These are phyloP conservation scores for Dinochytrium kinnereticum DNA, from an alignment of 371 early-diverging fungal species.

Conservation along the genomic window DNA sequence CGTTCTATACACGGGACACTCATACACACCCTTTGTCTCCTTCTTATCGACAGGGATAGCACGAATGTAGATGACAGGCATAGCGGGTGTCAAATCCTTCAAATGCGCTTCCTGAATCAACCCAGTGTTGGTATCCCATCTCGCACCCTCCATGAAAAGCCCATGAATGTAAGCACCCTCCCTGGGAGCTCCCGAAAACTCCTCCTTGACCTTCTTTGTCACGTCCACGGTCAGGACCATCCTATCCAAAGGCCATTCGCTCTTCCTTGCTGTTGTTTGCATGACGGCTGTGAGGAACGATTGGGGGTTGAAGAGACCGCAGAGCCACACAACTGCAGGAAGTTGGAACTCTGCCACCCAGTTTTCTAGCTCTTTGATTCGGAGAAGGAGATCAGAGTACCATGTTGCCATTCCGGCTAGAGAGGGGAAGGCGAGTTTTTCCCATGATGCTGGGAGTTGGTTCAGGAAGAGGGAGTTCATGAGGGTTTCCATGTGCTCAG, in stretches of 20 bases:
- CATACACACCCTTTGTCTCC: slow-evolving; percentile 67
- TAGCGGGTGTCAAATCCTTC: slow-evolving; percentile 63
- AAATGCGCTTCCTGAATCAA: slow-evolving; percentile 62
- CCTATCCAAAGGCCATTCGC: slow-evolving; percentile 67
- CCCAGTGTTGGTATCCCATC: slow-evolving; percentile 63
- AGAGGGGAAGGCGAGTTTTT: slow-evolving; percentile 65
- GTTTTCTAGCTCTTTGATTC: slow-evolving; percentile 63
- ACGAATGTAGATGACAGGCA: slow-evolving; percentile 68
- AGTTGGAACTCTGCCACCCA: slow-evolving; percentile 70
- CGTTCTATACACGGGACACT: slow-evolving; percentile 67
- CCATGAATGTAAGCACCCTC: slow-evolving; percentile 69
- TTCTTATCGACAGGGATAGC: slow-evolving; percentile 66
- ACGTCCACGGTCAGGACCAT: slow-evolving; percentile 68
- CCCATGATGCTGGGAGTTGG: slow-evolving; percentile 62
- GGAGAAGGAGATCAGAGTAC: slow-evolving; percentile 63
- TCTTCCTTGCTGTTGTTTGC: slow-evolving; percentile 69
- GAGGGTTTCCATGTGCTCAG: slow-evolving; percentile 64
- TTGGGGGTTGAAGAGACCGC: slow-evolving; percentile 68
- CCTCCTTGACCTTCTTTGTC: slow-evolving; percentile 64
- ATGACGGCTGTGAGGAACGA: slow-evolving; percentile 70
- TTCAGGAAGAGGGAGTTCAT: slow-evolving; percentile 65
- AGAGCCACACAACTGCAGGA: slow-evolving; percentile 64
- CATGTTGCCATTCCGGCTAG: slow-evolving; percentile 57
- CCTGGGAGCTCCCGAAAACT: slow-evolving; percentile 62
- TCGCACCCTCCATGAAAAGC: slow-evolving; percentile 67